Percentiles rank a stretch among this genome's conserved stretches.
phyloP scores from a whole-genome alignment of 352 stramenopile genomes.

The Globisporangium splendens region DNA sequence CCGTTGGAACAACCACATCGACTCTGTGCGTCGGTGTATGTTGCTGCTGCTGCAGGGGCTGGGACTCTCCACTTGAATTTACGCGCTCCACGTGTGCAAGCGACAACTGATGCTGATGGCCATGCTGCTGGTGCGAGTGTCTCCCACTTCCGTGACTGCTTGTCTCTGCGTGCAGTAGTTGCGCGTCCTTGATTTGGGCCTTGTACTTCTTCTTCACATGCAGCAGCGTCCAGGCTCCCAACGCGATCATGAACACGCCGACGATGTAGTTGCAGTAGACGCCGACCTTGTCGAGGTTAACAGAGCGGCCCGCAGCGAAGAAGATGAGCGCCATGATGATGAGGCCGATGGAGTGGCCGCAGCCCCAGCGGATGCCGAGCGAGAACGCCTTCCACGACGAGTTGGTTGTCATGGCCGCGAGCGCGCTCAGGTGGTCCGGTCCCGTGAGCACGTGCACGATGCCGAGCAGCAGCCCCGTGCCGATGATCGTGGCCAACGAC shows the following conservation, averaged over 20 bases:
- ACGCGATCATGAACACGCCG: constrained; percentile 73
- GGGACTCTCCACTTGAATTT: not conserved
- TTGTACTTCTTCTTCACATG: constrained; percentile 57
- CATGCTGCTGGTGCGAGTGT: not conserved
- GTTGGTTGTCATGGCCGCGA: constrained; percentile 82
- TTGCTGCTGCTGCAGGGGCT: not conserved
- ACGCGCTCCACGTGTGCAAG: constrained; percentile 13
- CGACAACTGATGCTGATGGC: not conserved
- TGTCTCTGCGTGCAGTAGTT: not conserved
- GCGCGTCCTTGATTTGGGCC: constrained; percentile 32
- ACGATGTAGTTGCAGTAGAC: constrained; percentile 71
- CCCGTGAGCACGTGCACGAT: constrained; percentile 31
- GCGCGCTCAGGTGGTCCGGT: constrained; percentile 87
- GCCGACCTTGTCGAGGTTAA: constrained; percentile 50
- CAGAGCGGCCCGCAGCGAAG: constrained; percentile 55
- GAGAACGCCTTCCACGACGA: constrained; percentile 80
- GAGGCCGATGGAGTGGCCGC: constrained; percentile 87
- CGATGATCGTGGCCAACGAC: constrained; percentile 19
- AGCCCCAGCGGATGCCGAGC: constrained; percentile 89
- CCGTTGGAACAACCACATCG: not conserved
- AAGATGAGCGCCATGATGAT: constrained; percentile 83
- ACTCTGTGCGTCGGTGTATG: not conserved
- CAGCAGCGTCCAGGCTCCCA: constrained; percentile 56
- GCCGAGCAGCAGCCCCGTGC: constrained; percentile 18
- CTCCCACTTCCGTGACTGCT: not conserved